Evolutionary conservation across 352 stramenopile genomes (phyloP).

Genomic region (Phytophthora kernoviae): DNA sequence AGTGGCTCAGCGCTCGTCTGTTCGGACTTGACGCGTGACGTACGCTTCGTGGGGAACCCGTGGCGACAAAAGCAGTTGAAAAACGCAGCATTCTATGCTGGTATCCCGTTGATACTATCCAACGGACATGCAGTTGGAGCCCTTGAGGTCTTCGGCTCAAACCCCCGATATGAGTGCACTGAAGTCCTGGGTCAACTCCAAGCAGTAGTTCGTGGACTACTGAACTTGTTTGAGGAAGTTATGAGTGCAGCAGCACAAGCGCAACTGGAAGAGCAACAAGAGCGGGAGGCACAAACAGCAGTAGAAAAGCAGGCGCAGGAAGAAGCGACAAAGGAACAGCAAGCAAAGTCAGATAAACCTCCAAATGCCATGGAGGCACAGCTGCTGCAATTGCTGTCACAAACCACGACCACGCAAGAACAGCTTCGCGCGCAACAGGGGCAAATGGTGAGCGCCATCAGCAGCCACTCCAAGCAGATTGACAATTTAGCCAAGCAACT

Average conservation of each 20-base stretch:
- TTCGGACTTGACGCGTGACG: conserved; percentile 60
- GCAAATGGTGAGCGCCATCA: conserved; percentile 83
- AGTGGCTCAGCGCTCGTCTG: conserved; percentile 67
- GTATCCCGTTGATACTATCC: conserved; percentile 74
- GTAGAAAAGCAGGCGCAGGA: conserved; percentile 15
- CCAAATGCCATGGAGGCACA: conserved; percentile 75
- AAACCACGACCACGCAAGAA: conserved; percentile 83
- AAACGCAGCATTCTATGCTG: conserved; percentile 71
- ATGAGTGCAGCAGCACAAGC: conserved; percentile 38
- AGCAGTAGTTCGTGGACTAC: conserved; percentile 68
- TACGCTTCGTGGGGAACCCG: conserved; percentile 70
- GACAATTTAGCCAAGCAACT: conserved; percentile 79
- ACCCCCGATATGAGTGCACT: conserved; percentile 58
- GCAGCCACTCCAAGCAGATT: conserved; percentile 80
- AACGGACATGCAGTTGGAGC: conserved; percentile 73
- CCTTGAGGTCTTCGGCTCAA: conserved; percentile 72
- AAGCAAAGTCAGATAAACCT: conserved; percentile 27
- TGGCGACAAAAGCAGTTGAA: conserved; percentile 56
- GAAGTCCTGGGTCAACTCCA: conserved; percentile 74
- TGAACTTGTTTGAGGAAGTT: conserved; percentile 81
- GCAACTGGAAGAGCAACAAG: conserved; percentile 19
- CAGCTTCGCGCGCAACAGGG: conserved; percentile 81
- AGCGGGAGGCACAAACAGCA: conserved; percentile 13
- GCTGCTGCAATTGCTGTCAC: conserved; percentile 74
- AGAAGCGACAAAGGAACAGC: conserved; percentile 19